Evolutionary conservation across 345 rosid species (phyloP).

Genomic region (Durio zibethinus): DNA sequence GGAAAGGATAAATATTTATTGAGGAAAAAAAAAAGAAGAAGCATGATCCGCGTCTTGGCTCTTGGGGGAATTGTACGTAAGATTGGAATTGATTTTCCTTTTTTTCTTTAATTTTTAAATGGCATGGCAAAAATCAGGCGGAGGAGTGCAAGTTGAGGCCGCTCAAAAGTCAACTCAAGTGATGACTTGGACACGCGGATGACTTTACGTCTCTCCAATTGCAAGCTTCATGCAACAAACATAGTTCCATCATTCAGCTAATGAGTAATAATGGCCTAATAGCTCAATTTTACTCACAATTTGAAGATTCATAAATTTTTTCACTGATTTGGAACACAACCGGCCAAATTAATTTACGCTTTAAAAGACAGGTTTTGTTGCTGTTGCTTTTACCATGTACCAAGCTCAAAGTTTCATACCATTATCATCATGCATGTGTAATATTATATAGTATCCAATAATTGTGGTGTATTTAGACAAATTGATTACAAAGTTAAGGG

Average conservation of each 20-base stretch:
- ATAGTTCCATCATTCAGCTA: background rate
- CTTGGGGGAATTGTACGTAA: background rate
- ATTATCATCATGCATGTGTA: too few relatives aligned
- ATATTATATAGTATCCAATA: too few relatives aligned
- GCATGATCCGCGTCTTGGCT: slow-evolving; percentile 26
- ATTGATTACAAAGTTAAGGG: background rate
- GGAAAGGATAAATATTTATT: background rate
- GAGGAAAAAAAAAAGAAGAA: background rate
- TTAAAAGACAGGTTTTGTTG: too few relatives aligned
- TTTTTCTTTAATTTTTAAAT: background rate
- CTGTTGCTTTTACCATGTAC: too few relatives aligned
- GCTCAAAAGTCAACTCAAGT: slow-evolving; percentile 1
- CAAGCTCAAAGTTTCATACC: too few relatives aligned
- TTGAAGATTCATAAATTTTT: too few relatives aligned
- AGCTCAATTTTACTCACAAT: background rate
- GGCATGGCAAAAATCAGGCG: background rate
- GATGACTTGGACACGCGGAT: slow-evolving; percentile 8
- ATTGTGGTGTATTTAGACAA: too few relatives aligned
- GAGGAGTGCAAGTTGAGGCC: background rate
- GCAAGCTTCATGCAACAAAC: slow-evolving; percentile 28
- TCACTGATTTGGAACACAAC: background rate
- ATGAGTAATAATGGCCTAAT: background rate
- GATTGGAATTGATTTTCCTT: background rate
- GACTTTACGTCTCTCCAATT: slow-evolving; percentile 15
- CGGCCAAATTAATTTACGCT: too few relatives aligned